A percentile compares a stretch with the other conserved stretches of the same genome.
These are phyloP conservation scores for Penicillium paradoxum DNA, from an alignment of 495 filamentous ascomycete genomes.

Conservation along the genomic window DNA sequence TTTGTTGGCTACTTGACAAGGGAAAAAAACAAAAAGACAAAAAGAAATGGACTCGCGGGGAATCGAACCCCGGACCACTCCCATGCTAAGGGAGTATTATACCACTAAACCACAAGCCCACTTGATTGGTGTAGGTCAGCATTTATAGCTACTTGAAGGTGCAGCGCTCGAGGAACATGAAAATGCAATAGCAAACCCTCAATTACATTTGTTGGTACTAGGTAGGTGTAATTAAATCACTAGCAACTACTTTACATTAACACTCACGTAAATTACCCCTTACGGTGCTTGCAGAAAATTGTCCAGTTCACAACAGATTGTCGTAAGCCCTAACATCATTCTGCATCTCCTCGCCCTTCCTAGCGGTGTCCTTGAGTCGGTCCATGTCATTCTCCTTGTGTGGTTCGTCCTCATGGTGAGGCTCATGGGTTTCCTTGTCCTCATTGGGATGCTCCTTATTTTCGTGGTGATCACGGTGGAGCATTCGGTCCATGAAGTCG, in stretches of 20 bases:
- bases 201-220: too few species aligned
- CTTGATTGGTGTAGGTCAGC: neutral
- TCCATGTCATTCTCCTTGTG: slow-evolving; percentile 1
- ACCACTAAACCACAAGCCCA: slow-evolving; percentile 45
- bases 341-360: slow-evolving; percentile 5
- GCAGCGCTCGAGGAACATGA: too few species aligned
- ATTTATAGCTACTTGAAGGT: neutral
- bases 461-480: slow-evolving; percentile 2
- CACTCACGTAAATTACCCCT: too few species aligned
- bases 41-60: slow-evolving; percentile 46
- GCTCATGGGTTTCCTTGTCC: neutral
- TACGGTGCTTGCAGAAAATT: too few species aligned
- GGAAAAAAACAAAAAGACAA: slow-evolving; percentile 31
- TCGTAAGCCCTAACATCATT: neutral
- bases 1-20: too few species aligned
- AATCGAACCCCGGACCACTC: slow-evolving; percentile 56
- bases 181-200: too few species aligned
- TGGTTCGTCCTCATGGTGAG: neutral
- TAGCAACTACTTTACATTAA: too few species aligned
- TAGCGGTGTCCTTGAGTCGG: slow-evolving; percentile 2
- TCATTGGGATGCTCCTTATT: neutral
- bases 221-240: too few species aligned
- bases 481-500: slow-evolving; percentile 2
- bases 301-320: too few species aligned
- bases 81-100: slow-evolving; percentile 46